phyloP scores from a whole-genome alignment of 768 basidiomycete genomes.

The Pholiota conissans region DNA sequence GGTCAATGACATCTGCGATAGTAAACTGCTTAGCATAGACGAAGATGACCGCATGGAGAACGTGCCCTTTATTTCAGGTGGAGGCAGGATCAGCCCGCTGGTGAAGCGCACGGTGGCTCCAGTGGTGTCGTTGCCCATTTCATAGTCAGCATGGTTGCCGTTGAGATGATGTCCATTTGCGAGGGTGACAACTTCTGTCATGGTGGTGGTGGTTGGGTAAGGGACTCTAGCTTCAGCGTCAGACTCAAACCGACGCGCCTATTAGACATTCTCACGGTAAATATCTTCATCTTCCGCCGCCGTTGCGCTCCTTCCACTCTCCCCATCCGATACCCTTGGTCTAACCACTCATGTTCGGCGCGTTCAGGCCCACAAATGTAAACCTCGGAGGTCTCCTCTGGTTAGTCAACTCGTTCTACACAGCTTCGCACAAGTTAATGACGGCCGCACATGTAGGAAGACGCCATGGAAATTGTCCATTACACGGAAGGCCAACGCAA shows the following conservation, averaged over 20 bases:
- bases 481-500: constrained; percentile 91
- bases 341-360: constrained; percentile 70
- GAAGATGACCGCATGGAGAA: constrained; percentile 18
- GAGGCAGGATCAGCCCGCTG: constrained; percentile 90
- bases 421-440: not conserved
- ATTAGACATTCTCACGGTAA: constrained; percentile 31
- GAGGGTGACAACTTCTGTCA: constrained; percentile 49
- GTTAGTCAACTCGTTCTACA: constrained; percentile 40
- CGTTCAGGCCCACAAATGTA: constrained; percentile 73
- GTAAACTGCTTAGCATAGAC: constrained; percentile 10
- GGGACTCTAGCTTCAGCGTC: not conserved
- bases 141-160: constrained; percentile 37
- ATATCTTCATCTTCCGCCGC: constrained; percentile 19
- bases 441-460: constrained; percentile 61
- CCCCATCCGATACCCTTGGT: constrained; percentile 3
- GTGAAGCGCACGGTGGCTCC: constrained; percentile 53
- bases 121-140: constrained; percentile 35
- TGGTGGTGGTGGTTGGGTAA: constrained; percentile 28
- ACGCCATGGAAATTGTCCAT: constrained; percentile 89
- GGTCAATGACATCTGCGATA: constrained; percentile 83
- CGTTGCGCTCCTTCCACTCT: constrained; percentile 1
- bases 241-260: constrained; percentile 7
- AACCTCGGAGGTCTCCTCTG: constrained; percentile 82
- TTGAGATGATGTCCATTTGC: constrained; percentile 41
- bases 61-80: constrained; percentile 92